phyloP scores from a whole-genome alignment of 495 filamentous ascomycete species.

The Thermochaetoides thermophila region DNA sequence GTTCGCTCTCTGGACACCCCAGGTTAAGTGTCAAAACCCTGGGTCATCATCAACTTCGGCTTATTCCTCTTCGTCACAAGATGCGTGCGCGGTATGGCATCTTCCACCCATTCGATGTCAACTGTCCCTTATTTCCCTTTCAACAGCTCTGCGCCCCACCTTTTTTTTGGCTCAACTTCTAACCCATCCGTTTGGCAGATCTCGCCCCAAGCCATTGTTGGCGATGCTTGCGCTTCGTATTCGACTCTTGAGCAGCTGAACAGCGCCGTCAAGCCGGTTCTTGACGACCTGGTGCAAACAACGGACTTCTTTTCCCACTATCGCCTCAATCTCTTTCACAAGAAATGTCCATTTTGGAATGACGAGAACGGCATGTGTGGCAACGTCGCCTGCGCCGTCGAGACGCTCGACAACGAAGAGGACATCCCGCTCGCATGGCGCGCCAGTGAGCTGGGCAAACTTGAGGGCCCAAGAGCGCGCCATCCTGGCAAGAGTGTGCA shows the following conservation, averaged over 20 bases:
- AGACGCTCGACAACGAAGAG: slow-evolving; percentile 87
- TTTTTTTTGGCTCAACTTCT: too few relatives aligned
- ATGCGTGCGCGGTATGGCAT: slow-evolving; percentile 38
- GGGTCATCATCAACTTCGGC: too few relatives aligned
- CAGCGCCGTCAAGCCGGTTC: slow-evolving; percentile 56
- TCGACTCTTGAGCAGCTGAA: slow-evolving; percentile 77
- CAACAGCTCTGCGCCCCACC: too few relatives aligned
- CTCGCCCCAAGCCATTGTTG: slow-evolving; percentile 43
- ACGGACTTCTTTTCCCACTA: slow-evolving; percentile 98
- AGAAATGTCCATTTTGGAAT: slow-evolving; percentile 89
- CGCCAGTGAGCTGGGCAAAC: slow-evolving; percentile 77
- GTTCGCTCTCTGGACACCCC: slow-evolving; percentile 51
- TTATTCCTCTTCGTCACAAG: slow-evolving; percentile 18
- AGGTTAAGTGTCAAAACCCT: slow-evolving; percentile 24
- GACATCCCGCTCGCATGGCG: slow-evolving; percentile 88
- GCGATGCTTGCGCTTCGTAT: slow-evolving; percentile 88
- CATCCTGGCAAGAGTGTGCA: slow-evolving; percentile 69
- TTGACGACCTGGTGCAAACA: slow-evolving; percentile 65
- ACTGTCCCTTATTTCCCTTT: too few relatives aligned
- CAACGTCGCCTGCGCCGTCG: slow-evolving; percentile 94
- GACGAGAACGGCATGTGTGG: slow-evolving; percentile 91
- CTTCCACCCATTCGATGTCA: slow-evolving; percentile 6
- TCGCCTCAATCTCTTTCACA: slow-evolving; percentile 89
- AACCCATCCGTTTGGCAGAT: slow-evolving; percentile 32
- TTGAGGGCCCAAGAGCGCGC: slow-evolving; percentile 79